phyloP scores from a whole-genome alignment of 805 yeast species.

The Lipomyces mesembrius region DNA sequence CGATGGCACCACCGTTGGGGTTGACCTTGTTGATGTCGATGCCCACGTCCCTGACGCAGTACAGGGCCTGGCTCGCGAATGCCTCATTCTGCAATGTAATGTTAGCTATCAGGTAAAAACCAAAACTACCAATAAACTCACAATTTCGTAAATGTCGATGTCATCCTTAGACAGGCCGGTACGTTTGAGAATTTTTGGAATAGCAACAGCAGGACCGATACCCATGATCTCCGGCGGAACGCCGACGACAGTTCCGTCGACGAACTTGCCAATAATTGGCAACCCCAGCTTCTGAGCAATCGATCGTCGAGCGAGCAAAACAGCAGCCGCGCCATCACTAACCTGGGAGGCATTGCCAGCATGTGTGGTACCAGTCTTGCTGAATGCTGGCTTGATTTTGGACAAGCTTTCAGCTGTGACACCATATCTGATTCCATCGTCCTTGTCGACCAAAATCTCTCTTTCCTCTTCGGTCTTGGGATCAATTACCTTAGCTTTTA shows the following conservation, averaged over 20 bases:
- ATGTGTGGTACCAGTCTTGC: constrained; percentile 79
- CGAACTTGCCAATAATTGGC: constrained; percentile 77
- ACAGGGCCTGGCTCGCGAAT: constrained; percentile 92
- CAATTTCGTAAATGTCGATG: constrained; percentile 75
- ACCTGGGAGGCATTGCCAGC: constrained; percentile 98
- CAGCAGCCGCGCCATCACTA: constrained; percentile 95
- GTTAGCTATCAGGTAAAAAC: background rate
- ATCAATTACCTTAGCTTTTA: constrained; percentile 61
- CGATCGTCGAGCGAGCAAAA: constrained; percentile 80
- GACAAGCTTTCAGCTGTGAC: constrained; percentile 78
- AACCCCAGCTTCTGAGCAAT: constrained; percentile 75
- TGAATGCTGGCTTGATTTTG: constrained; percentile 86
- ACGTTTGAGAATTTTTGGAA: constrained; percentile 76
- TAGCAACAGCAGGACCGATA: constrained; percentile 95
- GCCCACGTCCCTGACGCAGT: constrained; percentile 66
- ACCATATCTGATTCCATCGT: constrained; percentile 88
- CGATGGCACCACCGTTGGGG: constrained; percentile 96
- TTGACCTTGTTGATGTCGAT: constrained; percentile 75
- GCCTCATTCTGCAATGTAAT: constrained; percentile 62
- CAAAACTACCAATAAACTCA: background rate
- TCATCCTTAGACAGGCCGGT: constrained; percentile 65
- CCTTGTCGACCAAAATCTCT: constrained; percentile 60
- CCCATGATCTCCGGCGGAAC: constrained; percentile 99
- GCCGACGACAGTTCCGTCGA: constrained; percentile 81
- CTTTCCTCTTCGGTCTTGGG: constrained; percentile 64